A percentile compares a stretch with the other conserved stretches of the same genome.
Evolutionary conservation across 1,284 basidiomycete genomes (phyloP).

Genomic region (Porogramme epimiltina): DNA sequence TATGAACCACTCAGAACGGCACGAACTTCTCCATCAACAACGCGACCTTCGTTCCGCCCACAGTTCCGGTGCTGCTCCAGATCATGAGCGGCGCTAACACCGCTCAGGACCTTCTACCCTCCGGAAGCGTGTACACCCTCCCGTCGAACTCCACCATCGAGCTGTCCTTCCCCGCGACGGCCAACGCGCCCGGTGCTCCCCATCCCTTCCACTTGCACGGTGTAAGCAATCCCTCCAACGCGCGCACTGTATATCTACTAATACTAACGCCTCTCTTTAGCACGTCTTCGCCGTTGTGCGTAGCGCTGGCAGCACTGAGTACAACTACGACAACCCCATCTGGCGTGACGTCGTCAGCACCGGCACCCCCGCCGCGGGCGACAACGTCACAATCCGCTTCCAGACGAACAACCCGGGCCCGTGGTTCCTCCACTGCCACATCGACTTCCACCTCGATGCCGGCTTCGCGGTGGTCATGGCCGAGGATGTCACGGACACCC

Average conservation of each 20-base stretch:
- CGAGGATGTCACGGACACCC: constrained; percentile 24
- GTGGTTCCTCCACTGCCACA: constrained; percentile 30
- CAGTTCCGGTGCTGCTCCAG: constrained; percentile 31
- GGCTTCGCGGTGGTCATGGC: constrained; percentile 30
- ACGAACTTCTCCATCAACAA: constrained; percentile 30
- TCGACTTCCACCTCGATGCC: constrained; percentile 29
- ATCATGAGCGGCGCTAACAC: constrained; percentile 29
- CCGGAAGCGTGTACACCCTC: constrained; percentile 32
- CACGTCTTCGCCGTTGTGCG: constrained; percentile 35
- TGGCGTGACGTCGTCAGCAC: constrained; percentile 35
- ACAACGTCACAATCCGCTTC: constrained; percentile 35
- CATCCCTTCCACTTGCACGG: constrained; percentile 46
- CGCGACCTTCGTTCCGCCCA: constrained; percentile 26
- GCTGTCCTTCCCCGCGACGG: constrained; percentile 32
- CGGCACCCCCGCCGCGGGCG: constrained; percentile 25
- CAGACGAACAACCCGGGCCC: constrained; percentile 27
- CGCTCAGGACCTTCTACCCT: constrained; percentile 32
- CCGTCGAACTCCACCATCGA: constrained; percentile 35
- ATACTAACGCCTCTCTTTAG: constrained; percentile 4
- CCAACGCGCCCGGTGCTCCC: constrained; percentile 29
- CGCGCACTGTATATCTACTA: too few species aligned
- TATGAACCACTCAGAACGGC: background rate
- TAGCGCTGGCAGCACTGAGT: constrained; percentile 28
- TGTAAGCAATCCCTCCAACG: constrained; percentile 24
- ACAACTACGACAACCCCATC: constrained; percentile 37